Evolutionary conservation across 2,329 filamentous ascomycete genomes (phyloP).

Genomic region (Colletotrichum incanum): DNA sequence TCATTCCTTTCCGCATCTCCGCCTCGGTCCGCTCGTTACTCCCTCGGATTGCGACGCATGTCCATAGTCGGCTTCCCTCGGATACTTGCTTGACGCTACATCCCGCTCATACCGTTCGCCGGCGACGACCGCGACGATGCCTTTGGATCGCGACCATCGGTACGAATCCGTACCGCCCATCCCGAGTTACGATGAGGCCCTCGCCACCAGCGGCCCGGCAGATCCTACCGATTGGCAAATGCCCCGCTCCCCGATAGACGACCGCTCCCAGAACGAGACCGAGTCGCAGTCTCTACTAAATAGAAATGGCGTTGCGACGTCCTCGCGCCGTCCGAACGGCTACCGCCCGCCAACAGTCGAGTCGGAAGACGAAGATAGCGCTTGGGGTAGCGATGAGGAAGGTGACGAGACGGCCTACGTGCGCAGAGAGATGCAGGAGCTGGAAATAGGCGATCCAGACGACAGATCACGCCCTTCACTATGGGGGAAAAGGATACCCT

Average conservation of each 20-base stretch:
- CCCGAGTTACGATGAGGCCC: constrained; percentile 58
- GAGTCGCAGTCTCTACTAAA: constrained; percentile 85
- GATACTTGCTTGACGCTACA: not conserved
- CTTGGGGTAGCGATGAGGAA: constrained; percentile 66
- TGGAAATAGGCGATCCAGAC: constrained; percentile 84
- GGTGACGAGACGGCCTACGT: constrained; percentile 74
- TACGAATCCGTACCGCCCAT: constrained; percentile 60
- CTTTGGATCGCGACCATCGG: constrained; percentile 41
- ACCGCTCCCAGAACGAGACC: constrained; percentile 77
- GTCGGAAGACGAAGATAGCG: constrained; percentile 76
- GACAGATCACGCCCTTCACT: constrained; percentile 59
- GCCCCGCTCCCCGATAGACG: constrained; percentile 57
- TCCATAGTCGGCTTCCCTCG: not conserved
- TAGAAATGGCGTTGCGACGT: constrained; percentile 54
- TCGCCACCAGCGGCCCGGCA: constrained; percentile 55
- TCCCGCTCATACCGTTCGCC: not conserved
- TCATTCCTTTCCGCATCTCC: constrained; percentile 26
- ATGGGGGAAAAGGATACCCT: constrained; percentile 71
- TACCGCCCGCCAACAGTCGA: constrained; percentile 90
- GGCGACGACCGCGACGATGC: constrained; percentile 35
- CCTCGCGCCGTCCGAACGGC: constrained; percentile 65
- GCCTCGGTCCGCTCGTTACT: constrained; percentile 9
- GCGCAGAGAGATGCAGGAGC: constrained; percentile 88
- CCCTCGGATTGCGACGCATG: not conserved
- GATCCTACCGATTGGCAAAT: constrained; percentile 50